A percentile compares a stretch with the other conserved stretches of the same genome.
phyloP scores from a whole-genome alignment of 352 stramenopile species.

The Phytophthora crassamura region DNA sequence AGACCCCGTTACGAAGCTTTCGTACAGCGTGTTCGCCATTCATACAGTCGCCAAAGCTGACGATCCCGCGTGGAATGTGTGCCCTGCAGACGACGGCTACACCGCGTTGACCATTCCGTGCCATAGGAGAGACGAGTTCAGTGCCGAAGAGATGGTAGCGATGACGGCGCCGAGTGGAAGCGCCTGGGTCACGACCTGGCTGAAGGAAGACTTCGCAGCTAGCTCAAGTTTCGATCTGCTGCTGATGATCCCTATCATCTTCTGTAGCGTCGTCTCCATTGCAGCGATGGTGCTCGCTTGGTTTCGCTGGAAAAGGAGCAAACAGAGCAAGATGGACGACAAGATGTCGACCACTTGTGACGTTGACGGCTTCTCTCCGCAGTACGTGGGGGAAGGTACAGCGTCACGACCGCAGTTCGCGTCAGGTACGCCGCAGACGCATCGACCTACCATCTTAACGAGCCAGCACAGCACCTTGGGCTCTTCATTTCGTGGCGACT shows the following conservation, averaged over 20 bases:
- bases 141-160: conserved; percentile 14
- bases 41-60: conserved; percentile 24
- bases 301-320: conserved; percentile 21
- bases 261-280: conserved; percentile 4
- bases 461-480: too few species aligned
- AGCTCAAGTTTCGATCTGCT: conserved; percentile 16
- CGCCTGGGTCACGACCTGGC: conserved; percentile 29
- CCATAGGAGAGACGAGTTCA: conserved; percentile 27
- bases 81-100: conserved; percentile 17
- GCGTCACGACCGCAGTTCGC: conserved; percentile 34
- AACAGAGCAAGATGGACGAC: conserved; percentile 3
- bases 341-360: conserved; percentile 12
- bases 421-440: conserved; percentile 6
- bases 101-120: conserved; percentile 27
- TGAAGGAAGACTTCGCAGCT: conserved; percentile 23
- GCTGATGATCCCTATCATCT: conserved; percentile 29
- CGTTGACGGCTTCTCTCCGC: conserved; percentile 13
- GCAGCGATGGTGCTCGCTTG: neutral
- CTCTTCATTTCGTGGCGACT: conserved; percentile 12
- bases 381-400: conserved; percentile 32
- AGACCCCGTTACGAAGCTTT: conserved; percentile 18
- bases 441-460: conserved; percentile 20
- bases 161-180: conserved; percentile 29
- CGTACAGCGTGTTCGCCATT: conserved; percentile 35
- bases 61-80: conserved; percentile 29